These are phyloP conservation scores for Crucibulum laeve DNA, from an alignment of 768 basidiomycete species.

Conservation along the genomic window DNA sequence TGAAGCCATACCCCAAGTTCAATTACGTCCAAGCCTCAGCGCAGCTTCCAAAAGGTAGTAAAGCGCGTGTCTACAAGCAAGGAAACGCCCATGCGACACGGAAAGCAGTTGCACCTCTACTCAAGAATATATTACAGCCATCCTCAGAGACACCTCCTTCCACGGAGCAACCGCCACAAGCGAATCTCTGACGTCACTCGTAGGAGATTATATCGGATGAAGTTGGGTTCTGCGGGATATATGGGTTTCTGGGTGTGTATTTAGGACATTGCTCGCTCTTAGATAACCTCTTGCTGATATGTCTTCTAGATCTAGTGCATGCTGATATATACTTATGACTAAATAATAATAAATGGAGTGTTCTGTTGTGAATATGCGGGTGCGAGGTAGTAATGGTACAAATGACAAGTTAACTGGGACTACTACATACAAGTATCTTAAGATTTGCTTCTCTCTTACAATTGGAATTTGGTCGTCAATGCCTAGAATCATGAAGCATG, in stretches of 20 bases:
- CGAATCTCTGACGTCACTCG: background rate
- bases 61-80: slow-evolving; percentile 59
- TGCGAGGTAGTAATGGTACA: too few species aligned
- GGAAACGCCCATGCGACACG: slow-evolving; percentile 57
- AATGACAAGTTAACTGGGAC: too few species aligned
- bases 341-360: too few species aligned
- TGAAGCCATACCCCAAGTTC: slow-evolving; percentile 46
- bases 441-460: too few species aligned
- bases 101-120: slow-evolving; percentile 63
- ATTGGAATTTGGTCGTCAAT: too few species aligned
- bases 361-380: too few species aligned
- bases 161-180: background rate
- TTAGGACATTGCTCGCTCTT: too few species aligned
- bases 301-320: too few species aligned
- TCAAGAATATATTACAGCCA: slow-evolving; percentile 55
- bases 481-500: background rate
- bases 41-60: slow-evolving; percentile 29
- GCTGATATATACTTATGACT: too few species aligned
- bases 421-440: too few species aligned
- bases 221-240: background rate
- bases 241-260: background rate
- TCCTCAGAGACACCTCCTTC: background rate
- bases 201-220: background rate
- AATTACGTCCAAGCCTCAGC: slow-evolving; percentile 23
- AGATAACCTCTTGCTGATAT: too few species aligned